Base-by-base conservation (phyloP, 768 basidiomycete species). In the Naganishia friedmannii region DNA sequence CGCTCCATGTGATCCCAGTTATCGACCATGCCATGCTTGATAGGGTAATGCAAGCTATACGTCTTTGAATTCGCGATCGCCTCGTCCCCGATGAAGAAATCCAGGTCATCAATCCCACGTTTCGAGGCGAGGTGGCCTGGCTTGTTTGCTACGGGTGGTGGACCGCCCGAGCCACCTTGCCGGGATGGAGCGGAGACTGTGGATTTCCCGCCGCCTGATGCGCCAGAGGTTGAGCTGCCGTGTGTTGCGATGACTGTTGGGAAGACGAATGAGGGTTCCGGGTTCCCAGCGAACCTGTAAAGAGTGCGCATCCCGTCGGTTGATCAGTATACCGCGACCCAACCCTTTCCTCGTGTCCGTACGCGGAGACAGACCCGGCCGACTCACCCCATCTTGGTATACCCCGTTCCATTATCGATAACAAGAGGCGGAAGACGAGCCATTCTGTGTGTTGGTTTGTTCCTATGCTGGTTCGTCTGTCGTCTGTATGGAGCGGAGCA, bases 21-120 rank as follows among this genome's bases (percentile, higher is more conserved):
- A 73, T 96, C 94, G 77, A 96, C 95, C 89, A 91, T 89, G 29
- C 95, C 95, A 78, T 98, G 96, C 67, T 91, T 87, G 78, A 98
- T 97, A 17, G 96, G 96, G 82, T 97, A 98, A 82, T 93, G 90
- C 3, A 99, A 87, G 28, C 90, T 88, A 82, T 98, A 99, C 0
- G 95, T 97, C 84, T 93, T 97, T 46, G 90, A 88, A 79, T 97
- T 97, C 21, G 92, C 92, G 21, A 98, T 85, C 0, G 96, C 96
- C 82, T 98, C 96, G 78, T 98, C 93, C 71, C 96, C 96, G 83
- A 99, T 99, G 85, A 90, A 96, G 86, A 98, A 99, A 84, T 99
- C 95, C 73, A 98, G 90, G 82, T 99, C 96, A 82, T 99, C 96
- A 45, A 98, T 90, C 13, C 96, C 96, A 68, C 96, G 88, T 83